These are phyloP conservation scores for Penicillium palitans DNA, from an alignment of 2,329 filamentous ascomycete species.

Conservation along the genomic window DNA sequence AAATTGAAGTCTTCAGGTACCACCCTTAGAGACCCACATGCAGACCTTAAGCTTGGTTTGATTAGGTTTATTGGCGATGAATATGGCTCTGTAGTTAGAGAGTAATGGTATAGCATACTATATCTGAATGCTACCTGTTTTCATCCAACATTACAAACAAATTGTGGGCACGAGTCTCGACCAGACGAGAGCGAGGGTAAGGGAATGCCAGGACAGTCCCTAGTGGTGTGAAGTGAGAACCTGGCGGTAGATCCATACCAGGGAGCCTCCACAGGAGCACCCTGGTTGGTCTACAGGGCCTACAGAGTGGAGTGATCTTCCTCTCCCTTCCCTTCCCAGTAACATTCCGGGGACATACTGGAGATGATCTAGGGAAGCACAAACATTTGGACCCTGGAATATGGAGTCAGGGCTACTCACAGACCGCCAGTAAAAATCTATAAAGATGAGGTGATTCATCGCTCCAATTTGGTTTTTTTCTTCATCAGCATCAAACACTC, in stretches of 20 bases:
- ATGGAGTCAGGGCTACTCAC: constrained; percentile 14
- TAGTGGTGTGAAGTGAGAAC: constrained; percentile 15
- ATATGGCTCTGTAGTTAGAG: background rate
- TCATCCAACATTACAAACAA: background rate
- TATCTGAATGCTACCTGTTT: background rate
- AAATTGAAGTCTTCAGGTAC: background rate
- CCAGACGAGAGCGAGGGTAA: background rate
- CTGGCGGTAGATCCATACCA: constrained; percentile 31
- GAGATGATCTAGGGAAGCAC: constrained; percentile 9
- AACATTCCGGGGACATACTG: constrained; percentile 33
- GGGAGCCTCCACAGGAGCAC: constrained; percentile 10
- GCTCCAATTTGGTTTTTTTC: constrained; percentile 19
- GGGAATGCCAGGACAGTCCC: constrained; percentile 17
- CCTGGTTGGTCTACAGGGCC: constrained; percentile 8
- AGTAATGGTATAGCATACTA: background rate
- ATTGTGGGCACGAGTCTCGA: background rate
- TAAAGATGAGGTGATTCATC: constrained; percentile 33
- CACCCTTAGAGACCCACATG: constrained; percentile 3
- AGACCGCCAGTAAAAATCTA: constrained; percentile 32
- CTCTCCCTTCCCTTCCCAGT: constrained; percentile 27
- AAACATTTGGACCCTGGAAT: constrained; percentile 12
- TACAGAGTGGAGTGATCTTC: constrained; percentile 19
- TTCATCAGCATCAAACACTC: constrained; percentile 32
- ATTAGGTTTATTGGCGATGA: background rate
- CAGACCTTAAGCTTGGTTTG: constrained; percentile 6